A percentile compares a stretch with the other conserved stretches of the same genome.
These are phyloP conservation scores for Taphrina sp. DNA, from an alignment of 1,139 yeast genomes.

Conservation along the genomic window DNA sequence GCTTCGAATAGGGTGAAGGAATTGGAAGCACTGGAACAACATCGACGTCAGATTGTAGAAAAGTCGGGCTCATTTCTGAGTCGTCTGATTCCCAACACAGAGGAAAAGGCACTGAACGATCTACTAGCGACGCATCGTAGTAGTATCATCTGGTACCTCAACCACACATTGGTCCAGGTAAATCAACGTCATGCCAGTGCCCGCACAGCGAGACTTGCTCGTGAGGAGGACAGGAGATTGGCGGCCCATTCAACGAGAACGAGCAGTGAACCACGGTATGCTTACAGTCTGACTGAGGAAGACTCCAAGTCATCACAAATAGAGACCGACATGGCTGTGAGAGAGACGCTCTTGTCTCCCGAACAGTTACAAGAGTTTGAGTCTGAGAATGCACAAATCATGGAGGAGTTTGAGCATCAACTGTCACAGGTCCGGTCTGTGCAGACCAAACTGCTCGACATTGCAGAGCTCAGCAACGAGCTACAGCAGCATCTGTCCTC, in stretches of 20 bases:
- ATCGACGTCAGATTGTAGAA: conserved; percentile 6
- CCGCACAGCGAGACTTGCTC: conserved; percentile 45
- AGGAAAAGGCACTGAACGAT: conserved; percentile 41
- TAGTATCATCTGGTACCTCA: conserved; percentile 38
- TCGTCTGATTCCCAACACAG: conserved; percentile 40
- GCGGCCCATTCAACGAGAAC: conserved; percentile 33
- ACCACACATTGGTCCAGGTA: conserved; percentile 41
- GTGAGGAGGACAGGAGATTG: conserved; percentile 43
- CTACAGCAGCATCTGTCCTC: conserved; percentile 69
- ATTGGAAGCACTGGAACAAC: conserved; percentile 42
- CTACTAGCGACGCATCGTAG: conserved; percentile 39
- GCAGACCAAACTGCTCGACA: conserved; percentile 77
- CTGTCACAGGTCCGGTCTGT: conserved; percentile 50
- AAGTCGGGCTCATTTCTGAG: conserved; percentile 26
- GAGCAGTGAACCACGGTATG: conserved; percentile 8
- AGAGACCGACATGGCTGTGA: conserved; percentile 19
- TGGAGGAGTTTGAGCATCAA: conserved; percentile 60
- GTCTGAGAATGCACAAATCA: conserved; percentile 66
- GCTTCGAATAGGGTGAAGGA: conserved; percentile 44
- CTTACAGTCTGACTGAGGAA: conserved; percentile 9
- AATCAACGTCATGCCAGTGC: conserved; percentile 45
- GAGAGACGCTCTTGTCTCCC: conserved; percentile 42
- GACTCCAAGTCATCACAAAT: conserved; percentile 7
- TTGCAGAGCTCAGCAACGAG: conserved; percentile 74
- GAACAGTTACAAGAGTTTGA: conserved; percentile 69